Conservation (phyloP, 2,329 filamentous ascomycete species). For the Apiospora malaysiana region DNA sequence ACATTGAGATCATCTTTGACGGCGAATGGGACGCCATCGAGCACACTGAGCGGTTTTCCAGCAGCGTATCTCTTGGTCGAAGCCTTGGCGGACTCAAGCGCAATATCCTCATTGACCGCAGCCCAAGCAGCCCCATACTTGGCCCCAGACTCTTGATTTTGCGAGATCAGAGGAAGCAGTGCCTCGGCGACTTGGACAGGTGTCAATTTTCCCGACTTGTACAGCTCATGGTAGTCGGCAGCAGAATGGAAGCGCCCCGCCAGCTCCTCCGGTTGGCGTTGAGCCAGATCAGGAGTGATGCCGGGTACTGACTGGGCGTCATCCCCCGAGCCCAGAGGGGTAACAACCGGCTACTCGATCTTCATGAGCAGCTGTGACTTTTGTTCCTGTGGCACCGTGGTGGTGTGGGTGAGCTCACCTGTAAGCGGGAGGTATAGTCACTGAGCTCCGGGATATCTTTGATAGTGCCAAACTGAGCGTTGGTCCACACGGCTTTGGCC, state of each 20-base stretch:
- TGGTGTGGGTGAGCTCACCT: constrained; percentile 46
- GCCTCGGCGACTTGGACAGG: constrained; percentile 74
- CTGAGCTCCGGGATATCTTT: constrained; percentile 54
- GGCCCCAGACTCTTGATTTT: constrained; percentile 57
- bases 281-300: constrained; percentile 49
- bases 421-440: constrained; percentile 51
- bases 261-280: constrained; percentile 47
- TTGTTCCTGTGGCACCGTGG: not conserved
- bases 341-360: constrained; percentile 60
- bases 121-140: constrained; percentile 76
- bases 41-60: constrained; percentile 67
- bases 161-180: constrained; percentile 73
- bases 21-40: constrained; percentile 84
- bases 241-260: constrained; percentile 69
- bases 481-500: constrained; percentile 71
- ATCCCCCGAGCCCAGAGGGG: constrained; percentile 50
- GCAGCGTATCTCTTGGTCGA: constrained; percentile 75
- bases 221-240: constrained; percentile 78
- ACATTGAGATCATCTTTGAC: constrained; percentile 83
- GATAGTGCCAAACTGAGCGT: constrained; percentile 62
- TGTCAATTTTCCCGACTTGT: constrained; percentile 71
- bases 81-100: constrained; percentile 71
- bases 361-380: not conserved
- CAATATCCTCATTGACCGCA: constrained; percentile 66
- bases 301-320: constrained; percentile 42